phyloP scores from a whole-genome alignment of 768 basidiomycete species.

The Boletus rubescentipes region DNA sequence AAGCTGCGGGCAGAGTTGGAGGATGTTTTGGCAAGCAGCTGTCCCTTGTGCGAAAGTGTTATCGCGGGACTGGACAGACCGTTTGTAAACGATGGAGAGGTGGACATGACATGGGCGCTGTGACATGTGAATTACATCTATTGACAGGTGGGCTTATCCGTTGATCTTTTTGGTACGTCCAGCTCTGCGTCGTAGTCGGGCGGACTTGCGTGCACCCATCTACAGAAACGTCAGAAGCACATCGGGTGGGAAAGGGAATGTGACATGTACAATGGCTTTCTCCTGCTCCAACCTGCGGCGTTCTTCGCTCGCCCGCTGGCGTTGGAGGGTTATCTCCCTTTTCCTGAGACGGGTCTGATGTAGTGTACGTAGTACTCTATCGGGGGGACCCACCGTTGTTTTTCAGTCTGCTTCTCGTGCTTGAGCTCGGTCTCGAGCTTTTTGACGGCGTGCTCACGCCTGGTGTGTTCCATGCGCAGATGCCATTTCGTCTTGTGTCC shows the following conservation, averaged over 20 bases:
- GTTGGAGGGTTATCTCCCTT: slow-evolving; percentile 64
- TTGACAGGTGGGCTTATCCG: slow-evolving; percentile 33
- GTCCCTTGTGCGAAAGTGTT: slow-evolving; percentile 92
- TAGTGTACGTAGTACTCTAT: background rate
- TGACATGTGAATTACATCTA: slow-evolving; percentile 30
- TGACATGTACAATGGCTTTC: slow-evolving; percentile 25
- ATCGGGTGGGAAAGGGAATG: background rate
- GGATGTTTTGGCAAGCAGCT: slow-evolving; percentile 82
- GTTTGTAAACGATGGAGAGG: slow-evolving; percentile 78
- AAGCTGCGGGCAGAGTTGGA: slow-evolving; percentile 83
- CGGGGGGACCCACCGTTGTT: slow-evolving; percentile 46
- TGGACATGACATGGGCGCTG: slow-evolving; percentile 74
- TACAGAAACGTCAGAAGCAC: slow-evolving; percentile 27
- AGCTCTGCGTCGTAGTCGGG: slow-evolving; percentile 66
- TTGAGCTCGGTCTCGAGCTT: slow-evolving; percentile 71
- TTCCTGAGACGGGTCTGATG: slow-evolving; percentile 42
- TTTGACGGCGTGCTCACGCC: slow-evolving; percentile 66
- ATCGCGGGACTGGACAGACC: slow-evolving; percentile 83
- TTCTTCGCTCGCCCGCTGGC: slow-evolving; percentile 74
- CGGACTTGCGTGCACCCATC: slow-evolving; percentile 83
- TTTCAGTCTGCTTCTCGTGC: slow-evolving; percentile 73
- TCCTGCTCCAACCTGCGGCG: slow-evolving; percentile 52
- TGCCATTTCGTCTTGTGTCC: slow-evolving; percentile 72
- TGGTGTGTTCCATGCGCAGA: slow-evolving; percentile 66
- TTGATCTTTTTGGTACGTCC: slow-evolving; percentile 82